phyloP scores from a whole-genome alignment of 768 basidiomycete species.

The Lyophyllum shimeji region DNA sequence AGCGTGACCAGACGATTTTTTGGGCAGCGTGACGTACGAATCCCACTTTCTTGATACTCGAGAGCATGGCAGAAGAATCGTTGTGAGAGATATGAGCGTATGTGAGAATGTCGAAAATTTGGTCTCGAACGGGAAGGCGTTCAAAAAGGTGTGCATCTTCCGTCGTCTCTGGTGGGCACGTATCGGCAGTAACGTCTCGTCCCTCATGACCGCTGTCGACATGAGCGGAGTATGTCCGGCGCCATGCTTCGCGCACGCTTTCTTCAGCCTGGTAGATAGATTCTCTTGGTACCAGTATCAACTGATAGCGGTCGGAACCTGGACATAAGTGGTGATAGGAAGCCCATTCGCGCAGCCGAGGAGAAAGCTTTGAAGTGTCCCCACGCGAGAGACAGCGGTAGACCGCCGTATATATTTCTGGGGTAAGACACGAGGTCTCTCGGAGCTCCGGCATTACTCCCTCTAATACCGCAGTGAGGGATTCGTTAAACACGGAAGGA shows the following conservation, averaged over 20 bases:
- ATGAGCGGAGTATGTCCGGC: conserved; percentile 44
- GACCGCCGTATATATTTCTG: conserved; percentile 53
- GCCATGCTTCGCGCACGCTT: conserved; percentile 49
- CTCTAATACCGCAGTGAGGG: conserved; percentile 46
- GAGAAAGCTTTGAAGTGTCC: conserved; percentile 34
- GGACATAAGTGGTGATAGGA: conserved; percentile 59
- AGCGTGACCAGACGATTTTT: neutral
- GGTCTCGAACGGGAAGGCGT: conserved; percentile 61
- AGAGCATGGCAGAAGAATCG: conserved; percentile 52
- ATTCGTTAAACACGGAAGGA: conserved; percentile 51
- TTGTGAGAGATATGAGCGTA: conserved; percentile 65
- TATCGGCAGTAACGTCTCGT: neutral
- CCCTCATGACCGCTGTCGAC: conserved; percentile 28
- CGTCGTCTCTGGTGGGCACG: neutral
- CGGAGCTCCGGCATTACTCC: conserved; percentile 53
- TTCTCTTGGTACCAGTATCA: conserved; percentile 62
- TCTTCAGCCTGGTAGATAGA: conserved; percentile 50
- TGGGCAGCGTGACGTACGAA: conserved; percentile 44
- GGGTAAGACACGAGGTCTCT: conserved; percentile 58
- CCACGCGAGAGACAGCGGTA: conserved; percentile 47
- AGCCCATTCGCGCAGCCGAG: conserved; percentile 48
- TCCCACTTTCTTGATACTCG: conserved; percentile 54
- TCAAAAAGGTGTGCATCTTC: conserved; percentile 47
- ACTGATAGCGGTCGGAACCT: conserved; percentile 57
- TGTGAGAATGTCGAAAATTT: conserved; percentile 68